A percentile compares a stretch with the other conserved stretches of the same genome.
Conservation (phyloP, 2,329 filamentous ascomycete genomes). For the Helotiales sp. region DNA sequence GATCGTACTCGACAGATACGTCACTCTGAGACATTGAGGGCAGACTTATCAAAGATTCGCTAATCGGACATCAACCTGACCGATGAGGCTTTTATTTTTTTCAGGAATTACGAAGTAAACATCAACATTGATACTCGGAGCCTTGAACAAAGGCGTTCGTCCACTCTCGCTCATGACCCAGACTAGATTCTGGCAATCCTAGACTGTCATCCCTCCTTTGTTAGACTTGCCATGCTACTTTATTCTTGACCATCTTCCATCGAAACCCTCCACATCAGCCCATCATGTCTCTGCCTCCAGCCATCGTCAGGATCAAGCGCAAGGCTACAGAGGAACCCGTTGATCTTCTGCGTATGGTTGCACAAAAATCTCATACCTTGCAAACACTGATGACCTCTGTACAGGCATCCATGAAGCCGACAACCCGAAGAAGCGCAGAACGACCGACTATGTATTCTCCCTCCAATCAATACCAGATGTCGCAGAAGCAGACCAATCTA, state of each 20-base stretch:
- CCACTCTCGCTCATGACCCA: not conserved
- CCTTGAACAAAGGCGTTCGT: not conserved
- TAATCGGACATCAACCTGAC: not conserved
- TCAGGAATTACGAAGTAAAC: not conserved
- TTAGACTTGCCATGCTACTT: not conserved
- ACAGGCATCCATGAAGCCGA: slow-evolving; percentile 32
- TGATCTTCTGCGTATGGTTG: slow-evolving; percentile 34
- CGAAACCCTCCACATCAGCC: not conserved
- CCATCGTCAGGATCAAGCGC: slow-evolving; percentile 34
- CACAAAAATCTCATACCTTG: not conserved
- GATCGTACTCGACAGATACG: no score
- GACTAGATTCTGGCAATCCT: no score
- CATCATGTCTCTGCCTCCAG: slow-evolving; percentile 34
- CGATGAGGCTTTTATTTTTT: not conserved
- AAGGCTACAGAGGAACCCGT: slow-evolving; percentile 36
- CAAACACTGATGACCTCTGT: not conserved
- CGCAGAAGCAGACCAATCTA: not conserved
- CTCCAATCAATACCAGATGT: slow-evolving; percentile 23
- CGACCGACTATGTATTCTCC: slow-evolving; percentile 31
- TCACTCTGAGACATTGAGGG: not conserved
- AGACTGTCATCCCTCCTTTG: not conserved
- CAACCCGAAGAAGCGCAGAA: slow-evolving; percentile 26
- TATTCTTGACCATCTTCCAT: not conserved
- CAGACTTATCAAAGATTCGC: not conserved
- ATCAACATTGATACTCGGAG: not conserved